Evolutionary conservation across 257 asterid genomes (phyloP).

Genomic region (Fraxinus cuspidata): DNA sequence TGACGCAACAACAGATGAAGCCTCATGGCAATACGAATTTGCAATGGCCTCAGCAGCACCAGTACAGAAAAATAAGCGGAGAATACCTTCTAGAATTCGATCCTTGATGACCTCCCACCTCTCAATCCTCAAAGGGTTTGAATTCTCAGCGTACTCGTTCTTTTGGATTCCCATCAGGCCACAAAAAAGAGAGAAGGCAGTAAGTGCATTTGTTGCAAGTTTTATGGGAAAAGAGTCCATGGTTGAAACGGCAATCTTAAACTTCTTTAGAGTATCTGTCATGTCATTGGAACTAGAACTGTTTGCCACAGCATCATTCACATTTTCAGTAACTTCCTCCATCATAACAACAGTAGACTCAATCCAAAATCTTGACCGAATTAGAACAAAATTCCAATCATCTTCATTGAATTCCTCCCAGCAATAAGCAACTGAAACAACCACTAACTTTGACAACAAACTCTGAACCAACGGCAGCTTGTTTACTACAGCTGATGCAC

Average conservation of each 20-base stretch:
- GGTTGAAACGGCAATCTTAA: slow-evolving; percentile 42
- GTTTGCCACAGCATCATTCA: slow-evolving; percentile 49
- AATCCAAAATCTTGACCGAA: slow-evolving; percentile 84
- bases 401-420: slow-evolving; percentile 85
- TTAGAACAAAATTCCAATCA: slow-evolving; percentile 87
- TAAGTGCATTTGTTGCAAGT: slow-evolving; percentile 80
- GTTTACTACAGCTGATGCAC: slow-evolving; percentile 62
- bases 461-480: slow-evolving; percentile 73
- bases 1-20: slow-evolving; percentile 65
- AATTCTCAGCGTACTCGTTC: slow-evolving; percentile 40
- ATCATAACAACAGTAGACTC: slow-evolving; percentile 73
- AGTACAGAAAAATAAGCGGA: slow-evolving; percentile 86
- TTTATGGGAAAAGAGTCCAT: slow-evolving; percentile 53
- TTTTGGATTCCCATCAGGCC: slow-evolving; percentile 43
- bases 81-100: slow-evolving; percentile 78
- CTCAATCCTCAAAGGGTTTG: slow-evolving; percentile 51
- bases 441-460: slow-evolving; percentile 68
- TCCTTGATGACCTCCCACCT: slow-evolving; percentile 76
- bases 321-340: slow-evolving; percentile 86
- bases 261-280: slow-evolving; percentile 46
- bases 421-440: slow-evolving; percentile 83
- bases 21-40: slow-evolving; percentile 51
- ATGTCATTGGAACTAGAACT: slow-evolving; percentile 36
- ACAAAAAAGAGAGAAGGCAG: slow-evolving; percentile 67
- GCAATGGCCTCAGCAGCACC: slow-evolving; percentile 77